Conservation (phyloP, 2,329 filamentous ascomycete genomes). For the Nannizziopsis barbatae region DNA sequence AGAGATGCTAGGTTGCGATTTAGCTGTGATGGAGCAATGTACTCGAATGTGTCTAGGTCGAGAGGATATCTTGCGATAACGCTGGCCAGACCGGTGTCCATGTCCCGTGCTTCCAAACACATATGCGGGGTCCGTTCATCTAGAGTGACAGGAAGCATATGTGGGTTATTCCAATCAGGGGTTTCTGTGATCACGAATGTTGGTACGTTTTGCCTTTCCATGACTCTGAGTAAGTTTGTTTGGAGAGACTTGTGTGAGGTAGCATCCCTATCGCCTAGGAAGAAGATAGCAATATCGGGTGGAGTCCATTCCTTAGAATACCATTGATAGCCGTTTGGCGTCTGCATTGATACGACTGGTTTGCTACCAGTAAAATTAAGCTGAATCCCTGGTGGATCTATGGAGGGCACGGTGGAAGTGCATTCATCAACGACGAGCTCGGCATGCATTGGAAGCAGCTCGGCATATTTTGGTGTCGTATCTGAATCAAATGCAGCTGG, state of each 20-base stretch:
- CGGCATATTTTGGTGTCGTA: slow-evolving; percentile 37
- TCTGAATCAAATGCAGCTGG: slow-evolving; percentile 39
- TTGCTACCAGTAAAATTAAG: slow-evolving; percentile 33
- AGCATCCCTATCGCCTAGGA: slow-evolving; percentile 31
- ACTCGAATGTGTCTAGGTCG: slow-evolving; percentile 38
- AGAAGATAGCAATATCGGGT: slow-evolving; percentile 39
- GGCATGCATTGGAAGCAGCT: slow-evolving; percentile 38
- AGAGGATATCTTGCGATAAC: slow-evolving; percentile 35
- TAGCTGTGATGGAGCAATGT: slow-evolving; percentile 37
- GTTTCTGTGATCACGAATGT: slow-evolving; percentile 37
- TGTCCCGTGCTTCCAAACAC: slow-evolving; percentile 32
- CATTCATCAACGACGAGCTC: slow-evolving; percentile 41
- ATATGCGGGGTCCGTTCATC: slow-evolving; percentile 35
- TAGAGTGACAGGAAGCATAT: slow-evolving; percentile 26
- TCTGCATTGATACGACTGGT: slow-evolving; percentile 29
- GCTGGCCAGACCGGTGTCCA: slow-evolving; percentile 24
- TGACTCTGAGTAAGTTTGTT: slow-evolving; percentile 30
- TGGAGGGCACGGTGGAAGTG: slow-evolving; percentile 24
- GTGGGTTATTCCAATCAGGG: slow-evolving; percentile 30
- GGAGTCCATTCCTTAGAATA: slow-evolving; percentile 33
- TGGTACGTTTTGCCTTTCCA: slow-evolving; percentile 35
- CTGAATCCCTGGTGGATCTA: slow-evolving; percentile 21
- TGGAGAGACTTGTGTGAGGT: slow-evolving; percentile 22
- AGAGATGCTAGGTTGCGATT: slow-evolving; percentile 39
- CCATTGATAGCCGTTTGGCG: slow-evolving; percentile 27